Base-by-base conservation (phyloP, 1,284 basidiomycete species). In the Ustilago hordei region DNA sequence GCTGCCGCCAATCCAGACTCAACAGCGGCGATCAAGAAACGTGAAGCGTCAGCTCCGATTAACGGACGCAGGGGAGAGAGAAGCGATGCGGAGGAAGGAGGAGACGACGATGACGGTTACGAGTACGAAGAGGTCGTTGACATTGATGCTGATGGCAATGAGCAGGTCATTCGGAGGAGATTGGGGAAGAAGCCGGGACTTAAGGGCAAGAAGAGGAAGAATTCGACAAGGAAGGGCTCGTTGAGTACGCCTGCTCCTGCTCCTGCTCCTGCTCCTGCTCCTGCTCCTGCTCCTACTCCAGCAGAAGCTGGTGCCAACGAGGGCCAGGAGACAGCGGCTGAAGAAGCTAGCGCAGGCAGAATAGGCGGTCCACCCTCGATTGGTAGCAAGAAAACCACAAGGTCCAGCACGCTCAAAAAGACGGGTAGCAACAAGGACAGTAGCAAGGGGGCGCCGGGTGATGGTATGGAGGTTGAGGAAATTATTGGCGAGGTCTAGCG, bases 51-150 rank as follows among this genome's bases (percentile, higher is more conserved):
- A 5, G 70, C 71, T 4, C 55, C 65, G 0, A 12, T 67, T 13
- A 23, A 34, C 3, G 60, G 69, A 11, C 68, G 63, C 34, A 78
- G 70, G 36, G 56, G 64, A 39, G 73, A 79, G 17, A 60, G 61
- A 5, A 65, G 55, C 35, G 74, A 79, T 52, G 75, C 48, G n/a
- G 75, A 78, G 32, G 65, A 66, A 23, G 64, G 34, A 2, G 69
- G 64, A 8, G 71, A 75, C 19, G 78, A 60, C 38, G 71, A 78
- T 34, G 78, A 77, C 50, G 69, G 63, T 13, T 72, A 72, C 52
- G 75, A 75, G 56, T 67, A 81, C 54, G 79, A 79, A 47, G 72
- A 81, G 36, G 72, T 72, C 38, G 72, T 81, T 23, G 79, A 80
- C 62, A 66, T 78, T 39, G 78, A 80, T 23, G 75, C 77, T n/a